phyloP scores from a whole-genome alignment of 176 grass and related monocot species.

The Phoenix dactylifera region DNA sequence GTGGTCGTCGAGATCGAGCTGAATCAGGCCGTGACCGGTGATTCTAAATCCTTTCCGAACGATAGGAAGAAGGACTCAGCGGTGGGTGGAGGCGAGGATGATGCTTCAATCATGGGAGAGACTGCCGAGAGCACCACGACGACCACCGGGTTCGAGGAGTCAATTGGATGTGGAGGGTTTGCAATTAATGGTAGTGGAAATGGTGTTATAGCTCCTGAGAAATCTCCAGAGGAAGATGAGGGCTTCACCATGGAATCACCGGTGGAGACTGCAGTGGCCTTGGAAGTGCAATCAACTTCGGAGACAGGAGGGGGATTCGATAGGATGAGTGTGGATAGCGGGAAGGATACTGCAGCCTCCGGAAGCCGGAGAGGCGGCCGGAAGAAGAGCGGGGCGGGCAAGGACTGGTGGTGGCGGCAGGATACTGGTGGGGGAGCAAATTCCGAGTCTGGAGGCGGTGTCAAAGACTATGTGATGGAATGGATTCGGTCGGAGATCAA shows the following conservation, averaged over 20 bases:
- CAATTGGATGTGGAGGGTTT: too few species aligned
- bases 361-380: constrained; percentile 14
- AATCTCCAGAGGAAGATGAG: too few species aligned
- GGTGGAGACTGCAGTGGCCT: constrained; percentile 28
- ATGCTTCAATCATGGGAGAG: constrained; percentile 1
- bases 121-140: constrained; percentile 19
- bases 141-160: constrained; percentile 9
- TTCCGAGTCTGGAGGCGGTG: constrained; percentile 20
- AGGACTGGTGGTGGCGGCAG: constrained; percentile 96
- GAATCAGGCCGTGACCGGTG: constrained; percentile 25
- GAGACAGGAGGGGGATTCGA: constrained; percentile 27
- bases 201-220: too few species aligned
- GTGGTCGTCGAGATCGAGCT: constrained; percentile 1
- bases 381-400: constrained; percentile 1
- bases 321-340: constrained; percentile 38
- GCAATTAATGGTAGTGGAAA: too few species aligned
- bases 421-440: constrained; percentile 35
- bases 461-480: constrained; percentile 96
- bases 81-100: constrained; percentile 5
- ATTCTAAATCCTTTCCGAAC: neutral
- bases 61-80: constrained; percentile 2
- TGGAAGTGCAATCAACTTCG: constrained; percentile 48
- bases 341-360: constrained; percentile 34
- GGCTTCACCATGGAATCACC: constrained; percentile 4
- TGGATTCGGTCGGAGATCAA: constrained; percentile 97